Evolutionary conservation across 495 filamentous ascomycete genomes (phyloP).

Genomic region (Neurospora discreta): DNA sequence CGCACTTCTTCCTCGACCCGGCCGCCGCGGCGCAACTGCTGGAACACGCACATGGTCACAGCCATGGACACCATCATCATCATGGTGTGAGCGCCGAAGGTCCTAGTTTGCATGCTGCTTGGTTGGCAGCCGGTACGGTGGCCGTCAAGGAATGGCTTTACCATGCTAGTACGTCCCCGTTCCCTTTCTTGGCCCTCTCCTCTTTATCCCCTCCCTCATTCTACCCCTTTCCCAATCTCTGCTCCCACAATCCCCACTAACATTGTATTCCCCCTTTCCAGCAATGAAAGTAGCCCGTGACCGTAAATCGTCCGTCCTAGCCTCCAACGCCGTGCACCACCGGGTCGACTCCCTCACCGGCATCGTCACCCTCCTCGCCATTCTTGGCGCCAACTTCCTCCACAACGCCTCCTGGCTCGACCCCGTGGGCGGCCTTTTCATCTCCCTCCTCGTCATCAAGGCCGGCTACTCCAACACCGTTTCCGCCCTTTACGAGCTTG

Average conservation of each 20-base stretch:
- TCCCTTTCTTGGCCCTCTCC: too few relatives aligned
- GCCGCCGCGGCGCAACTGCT: constrained; percentile 45
- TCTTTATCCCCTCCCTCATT: background rate
- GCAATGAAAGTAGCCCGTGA: constrained; percentile 95
- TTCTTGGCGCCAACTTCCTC: constrained; percentile 80
- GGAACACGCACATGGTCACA: constrained; percentile 50
- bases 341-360: constrained; percentile 90
- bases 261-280: constrained; percentile 16
- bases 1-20: constrained; percentile 68
- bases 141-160: constrained; percentile 94
- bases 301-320: constrained; percentile 90
- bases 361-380: constrained; percentile 79
- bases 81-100: constrained; percentile 53
- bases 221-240: background rate
- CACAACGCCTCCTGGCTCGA: constrained; percentile 81
- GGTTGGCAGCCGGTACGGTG: constrained; percentile 88
- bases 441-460: constrained; percentile 84
- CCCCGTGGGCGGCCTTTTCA: constrained; percentile 84
- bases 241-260: constrained; percentile 3
- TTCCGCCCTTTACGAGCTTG: constrained; percentile 71
- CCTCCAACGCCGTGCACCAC: constrained; percentile 93
- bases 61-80: constrained; percentile 46
- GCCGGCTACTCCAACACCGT: constrained; percentile 82
- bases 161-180: constrained; percentile 65
- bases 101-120: constrained; percentile 84